Percentiles rank a stretch among this genome's conserved stretches.
Conservation (phyloP, 352 stramenopile species). For the Phytopythium sindhum region DNA sequence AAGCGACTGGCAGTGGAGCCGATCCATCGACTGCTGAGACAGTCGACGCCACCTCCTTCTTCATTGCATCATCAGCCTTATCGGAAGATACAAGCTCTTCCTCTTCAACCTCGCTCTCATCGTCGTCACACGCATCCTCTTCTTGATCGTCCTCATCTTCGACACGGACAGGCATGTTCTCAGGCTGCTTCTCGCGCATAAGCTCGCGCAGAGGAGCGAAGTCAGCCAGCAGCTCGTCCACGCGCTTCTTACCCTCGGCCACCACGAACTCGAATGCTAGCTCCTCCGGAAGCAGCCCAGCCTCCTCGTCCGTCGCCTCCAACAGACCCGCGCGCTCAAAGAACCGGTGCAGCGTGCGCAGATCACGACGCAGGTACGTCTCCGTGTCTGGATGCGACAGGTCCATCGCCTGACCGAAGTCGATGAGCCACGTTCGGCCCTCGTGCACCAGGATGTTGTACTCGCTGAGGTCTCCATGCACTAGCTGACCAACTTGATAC, state of each 20-base stretch:
- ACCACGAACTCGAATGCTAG: conserved; percentile 42
- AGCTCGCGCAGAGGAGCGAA: conserved; percentile 26
- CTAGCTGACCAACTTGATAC: conserved; percentile 51
- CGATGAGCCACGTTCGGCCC: conserved; percentile 84
- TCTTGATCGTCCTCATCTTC: conserved; percentile 13
- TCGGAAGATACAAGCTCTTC: background rate
- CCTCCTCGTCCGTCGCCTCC: conserved; percentile 29
- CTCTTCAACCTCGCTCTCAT: background rate
- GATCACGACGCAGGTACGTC: conserved; percentile 67
- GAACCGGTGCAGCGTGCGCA: conserved; percentile 73
- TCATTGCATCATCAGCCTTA: background rate
- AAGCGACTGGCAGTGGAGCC: background rate
- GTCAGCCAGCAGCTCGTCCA: conserved; percentile 24
- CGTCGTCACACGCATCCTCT: background rate
- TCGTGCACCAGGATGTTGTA: conserved; percentile 89
- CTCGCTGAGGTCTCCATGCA: conserved; percentile 71
- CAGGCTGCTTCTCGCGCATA: conserved; percentile 25
- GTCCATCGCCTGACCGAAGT: conserved; percentile 91
- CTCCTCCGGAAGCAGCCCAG: conserved; percentile 38
- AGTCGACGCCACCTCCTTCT: background rate
- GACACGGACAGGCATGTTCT: conserved; percentile 11
- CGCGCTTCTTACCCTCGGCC: conserved; percentile 13
- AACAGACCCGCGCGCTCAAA: conserved; percentile 53
- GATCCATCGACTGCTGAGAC: background rate
- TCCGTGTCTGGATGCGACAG: conserved; percentile 65